Conservation (phyloP, 345 rosid genomes). For the Excoecaria agallocha region DNA sequence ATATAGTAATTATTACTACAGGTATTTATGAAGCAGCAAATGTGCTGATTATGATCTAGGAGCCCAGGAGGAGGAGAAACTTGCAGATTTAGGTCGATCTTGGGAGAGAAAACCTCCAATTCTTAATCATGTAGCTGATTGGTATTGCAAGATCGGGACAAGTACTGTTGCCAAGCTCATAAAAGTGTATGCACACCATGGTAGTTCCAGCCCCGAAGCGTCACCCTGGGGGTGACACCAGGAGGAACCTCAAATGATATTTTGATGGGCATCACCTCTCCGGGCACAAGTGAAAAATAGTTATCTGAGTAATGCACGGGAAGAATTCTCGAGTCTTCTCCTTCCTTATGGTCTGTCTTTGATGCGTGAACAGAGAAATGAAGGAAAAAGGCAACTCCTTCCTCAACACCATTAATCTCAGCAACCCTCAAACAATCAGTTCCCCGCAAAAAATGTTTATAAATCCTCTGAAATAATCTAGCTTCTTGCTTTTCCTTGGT, state of each 20-base stretch:
- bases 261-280: slow-evolving; percentile 63
- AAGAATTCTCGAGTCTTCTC: slow-evolving; percentile 87
- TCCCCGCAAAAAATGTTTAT: slow-evolving; percentile 33
- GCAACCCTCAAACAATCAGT: slow-evolving; percentile 37
- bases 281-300: slow-evolving; percentile 83
- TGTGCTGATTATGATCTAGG: background rate
- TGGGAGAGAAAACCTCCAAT: no score
- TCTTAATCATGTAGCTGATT: background rate
- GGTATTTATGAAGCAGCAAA: background rate
- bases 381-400: slow-evolving; percentile 86
- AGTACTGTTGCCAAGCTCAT: slow-evolving; percentile 5
- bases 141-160: no score
- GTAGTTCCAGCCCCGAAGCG: slow-evolving; percentile 80
- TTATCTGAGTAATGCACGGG: slow-evolving; percentile 95
- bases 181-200: slow-evolving; percentile 41
- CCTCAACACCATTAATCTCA: slow-evolving; percentile 48
- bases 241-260: slow-evolving; percentile 66
- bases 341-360: slow-evolving; percentile 39
- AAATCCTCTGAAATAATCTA: slow-evolving; percentile 48
- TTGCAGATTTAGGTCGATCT: background rate
- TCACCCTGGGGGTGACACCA: slow-evolving; percentile 63
- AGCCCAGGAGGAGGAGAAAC: background rate
- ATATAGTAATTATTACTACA: background rate
- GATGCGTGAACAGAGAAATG: slow-evolving; percentile 70
- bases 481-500: slow-evolving; percentile 19